Evolutionary conservation across 805 yeast genomes (phyloP), one percentile per base, ranked within the genome.

Genomic region (Grigorovia humatica): DNA sequence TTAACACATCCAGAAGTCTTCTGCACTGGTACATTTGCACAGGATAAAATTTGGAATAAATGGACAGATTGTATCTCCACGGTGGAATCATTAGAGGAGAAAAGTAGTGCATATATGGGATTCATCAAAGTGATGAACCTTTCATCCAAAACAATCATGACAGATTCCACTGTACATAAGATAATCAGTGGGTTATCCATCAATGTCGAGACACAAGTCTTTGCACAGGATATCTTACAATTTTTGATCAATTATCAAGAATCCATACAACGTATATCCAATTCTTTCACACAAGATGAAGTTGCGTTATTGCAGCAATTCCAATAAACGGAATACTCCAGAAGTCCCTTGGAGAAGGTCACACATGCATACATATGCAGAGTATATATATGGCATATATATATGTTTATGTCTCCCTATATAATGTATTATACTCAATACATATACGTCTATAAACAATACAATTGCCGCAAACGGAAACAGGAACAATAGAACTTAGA

Each of bases 91-190:
- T 82, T 89, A 52, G 85, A 82, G 50, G 99, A 93, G 66, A 93
- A 93, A 69, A 95, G 87, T 55, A 77, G 89, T 11, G 84, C 95
- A 1, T 88, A 85, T 64, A 75, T 76, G 58, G 99, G 99, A 2
- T 85, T 93, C 81, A 76, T 89, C 63, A 78, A 77, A 51, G 77
- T 82, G 32, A 72, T 91, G 17, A 74, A 66, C 43, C 23, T 62
- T 18, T 56, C 58, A 12, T 58, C 53, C 15, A 57, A 53, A n/a
- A 38, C 47, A 11, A 38, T 38, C 15, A 54, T 60, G 51, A 58
- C 64, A 6, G 51, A 54, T 18, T 51, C 53, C 13, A 63, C 67
- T 1, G 44, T 65, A 27, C 55, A 54, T n/a, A 62, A 59, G 18
- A 53, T 65, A 3, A 52, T 67, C 5, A 54, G 52, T 23, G 70